A percentile compares a stretch with the other conserved stretches of the same genome.
These are phyloP conservation scores for Colletotrichum sp. DNA, from an alignment of 2,329 filamentous ascomycete species.

Conservation along the genomic window DNA sequence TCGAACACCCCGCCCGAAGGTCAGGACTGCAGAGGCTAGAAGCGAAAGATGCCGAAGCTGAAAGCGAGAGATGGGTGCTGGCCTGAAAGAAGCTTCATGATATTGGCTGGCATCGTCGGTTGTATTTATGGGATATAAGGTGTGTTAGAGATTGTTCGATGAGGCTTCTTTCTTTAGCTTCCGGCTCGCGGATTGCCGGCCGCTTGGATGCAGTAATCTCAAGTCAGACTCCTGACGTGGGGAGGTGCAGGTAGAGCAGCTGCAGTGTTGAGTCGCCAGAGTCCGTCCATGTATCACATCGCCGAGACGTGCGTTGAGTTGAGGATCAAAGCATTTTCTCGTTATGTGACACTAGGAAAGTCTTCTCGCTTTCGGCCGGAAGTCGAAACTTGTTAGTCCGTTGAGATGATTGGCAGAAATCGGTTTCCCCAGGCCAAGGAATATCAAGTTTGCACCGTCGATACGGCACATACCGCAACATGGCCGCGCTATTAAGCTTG, in stretches of 20 bases:
- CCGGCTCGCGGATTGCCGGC: slow-evolving; percentile 17
- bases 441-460: neutral
- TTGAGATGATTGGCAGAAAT: neutral
- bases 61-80: slow-evolving; percentile 13
- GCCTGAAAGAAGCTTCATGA: neutral
- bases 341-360: neutral
- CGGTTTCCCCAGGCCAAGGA: neutral
- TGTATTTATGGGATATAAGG: slow-evolving; percentile 9
- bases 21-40: neutral
- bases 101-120: neutral
- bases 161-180: slow-evolving; percentile 21
- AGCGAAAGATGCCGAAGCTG: slow-evolving; percentile 12
- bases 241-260: neutral
- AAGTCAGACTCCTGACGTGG: neutral
- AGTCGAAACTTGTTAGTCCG: neutral
- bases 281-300: slow-evolving; percentile 21
- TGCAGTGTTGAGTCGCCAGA: slow-evolving; percentile 4
- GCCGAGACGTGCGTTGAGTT: slow-evolving; percentile 17
- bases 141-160: neutral
- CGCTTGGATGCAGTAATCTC: slow-evolving; percentile 17
- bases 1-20: slow-evolving; percentile 4
- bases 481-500: neutral
- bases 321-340: slow-evolving; percentile 14
- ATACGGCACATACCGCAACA: neutral
- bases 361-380: neutral